phyloP scores from a whole-genome alignment of 768 basidiomycete species.

The Suillus hirtellus region DNA sequence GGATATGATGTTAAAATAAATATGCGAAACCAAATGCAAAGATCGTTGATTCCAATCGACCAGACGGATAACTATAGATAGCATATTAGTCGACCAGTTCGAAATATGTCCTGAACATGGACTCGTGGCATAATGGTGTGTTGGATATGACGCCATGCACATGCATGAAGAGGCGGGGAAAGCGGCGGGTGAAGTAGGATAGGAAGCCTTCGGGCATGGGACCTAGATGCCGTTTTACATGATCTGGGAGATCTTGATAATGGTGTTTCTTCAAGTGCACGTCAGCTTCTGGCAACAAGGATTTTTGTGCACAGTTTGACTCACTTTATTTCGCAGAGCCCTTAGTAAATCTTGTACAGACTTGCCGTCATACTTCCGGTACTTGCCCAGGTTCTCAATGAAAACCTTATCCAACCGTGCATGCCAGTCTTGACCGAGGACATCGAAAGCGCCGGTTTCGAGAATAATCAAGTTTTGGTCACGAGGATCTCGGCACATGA shows the following conservation, averaged over 20 bases:
- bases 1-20: constrained; percentile 15
- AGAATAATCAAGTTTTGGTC: constrained; percentile 73
- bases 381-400: constrained; percentile 94
- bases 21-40: constrained; percentile 1
- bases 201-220: constrained; percentile 92
- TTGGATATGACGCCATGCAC: constrained; percentile 81
- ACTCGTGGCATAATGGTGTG: constrained; percentile 74
- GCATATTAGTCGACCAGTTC: constrained; percentile 53
- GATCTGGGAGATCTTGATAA: constrained; percentile 94
- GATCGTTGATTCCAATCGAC: too few species aligned
- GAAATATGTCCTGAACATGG: constrained; percentile 91
- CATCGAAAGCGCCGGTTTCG: constrained; percentile 64
- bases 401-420: constrained; percentile 83
- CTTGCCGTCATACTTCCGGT: constrained; percentile 91
- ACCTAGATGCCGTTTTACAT: constrained; percentile 85
- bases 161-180: constrained; percentile 88
- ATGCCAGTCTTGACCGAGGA: constrained; percentile 93
- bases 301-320: constrained; percentile 23
- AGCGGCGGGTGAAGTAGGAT: constrained; percentile 91
- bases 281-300: constrained; percentile 14
- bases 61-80: constrained; percentile 14
- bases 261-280: constrained; percentile 78
- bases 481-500: constrained; percentile 91
- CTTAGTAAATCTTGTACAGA: constrained; percentile 91
- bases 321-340: constrained; percentile 92